Base-by-base conservation (phyloP, 2,329 filamentous ascomycete species). In the Cladorrhinum sp. region DNA sequence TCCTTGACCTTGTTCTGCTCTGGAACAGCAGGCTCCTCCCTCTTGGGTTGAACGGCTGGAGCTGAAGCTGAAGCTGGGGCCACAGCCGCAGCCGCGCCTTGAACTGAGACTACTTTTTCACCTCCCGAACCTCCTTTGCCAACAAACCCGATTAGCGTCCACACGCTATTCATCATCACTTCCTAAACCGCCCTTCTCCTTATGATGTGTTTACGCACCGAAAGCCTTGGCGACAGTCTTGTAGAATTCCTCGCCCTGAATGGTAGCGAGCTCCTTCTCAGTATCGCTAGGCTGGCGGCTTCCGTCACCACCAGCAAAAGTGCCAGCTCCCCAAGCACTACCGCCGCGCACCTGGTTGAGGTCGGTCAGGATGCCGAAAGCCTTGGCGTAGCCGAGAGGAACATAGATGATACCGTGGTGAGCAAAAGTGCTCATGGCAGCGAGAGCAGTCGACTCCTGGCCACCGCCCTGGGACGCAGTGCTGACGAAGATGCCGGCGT, bases 341-440 rank as follows among this genome's bases (percentile, higher is more conserved):
- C 95, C 95, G 71, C 95, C 95, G 74, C 90, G 91, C 65, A 95
- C 82, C 81, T 97, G 92, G 27, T 73, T 73, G 36, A 96, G 75
- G 77, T 93, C 88, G 66, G 87, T 74, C 66, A 96, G 77, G 65
- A 86, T 77, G 62, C 73, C 73, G 73, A 96, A 97, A 54, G 86
- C 79, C 70, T 88, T 90, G 78, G 90, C 88, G 82, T 96, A 98
- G 59, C 95, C 95, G 58, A 98, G 83, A 53, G 95, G 95, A n/a
- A 98, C 92, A 76, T 89, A 98, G 81, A 95, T 89, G 79, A 98
- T 89, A 71, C 95, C 95, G 81, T 98, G 95, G 80, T 98, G 95
- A 63, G 88, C 76, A 58, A 98, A 81, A 18, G 93, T 98, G 72
- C 88, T 92, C 85, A 98, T 86, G 73, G 88, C 80, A 32, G 88